A percentile compares a stretch with the other conserved stretches of the same genome.
Evolutionary conservation across 441 rosid species (phyloP).

Genomic region (Adansonia grandidieri): DNA sequence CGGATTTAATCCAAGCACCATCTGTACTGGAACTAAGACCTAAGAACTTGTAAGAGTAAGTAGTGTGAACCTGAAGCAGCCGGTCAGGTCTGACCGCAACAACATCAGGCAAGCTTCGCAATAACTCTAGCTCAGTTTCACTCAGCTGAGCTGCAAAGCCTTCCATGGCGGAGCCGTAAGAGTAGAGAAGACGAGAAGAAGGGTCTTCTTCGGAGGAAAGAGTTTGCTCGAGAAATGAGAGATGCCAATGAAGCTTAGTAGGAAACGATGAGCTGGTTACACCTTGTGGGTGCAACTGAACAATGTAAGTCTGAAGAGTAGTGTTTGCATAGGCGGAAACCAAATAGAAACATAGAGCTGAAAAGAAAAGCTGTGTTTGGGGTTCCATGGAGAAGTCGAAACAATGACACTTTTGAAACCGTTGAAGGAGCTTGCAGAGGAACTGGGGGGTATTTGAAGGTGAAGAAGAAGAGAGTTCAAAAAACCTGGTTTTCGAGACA

Average conservation of each 20-base stretch:
- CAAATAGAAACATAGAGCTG: constrained; percentile 36
- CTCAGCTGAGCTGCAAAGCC: constrained; percentile 87
- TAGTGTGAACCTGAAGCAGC: constrained; percentile 68
- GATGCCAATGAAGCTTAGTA: constrained; percentile 77
- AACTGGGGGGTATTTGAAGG: constrained; percentile 62
- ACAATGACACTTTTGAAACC: constrained; percentile 19
- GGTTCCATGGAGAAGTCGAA: constrained; percentile 45
- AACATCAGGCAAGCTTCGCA: constrained; percentile 62
- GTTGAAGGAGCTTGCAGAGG: constrained; percentile 46
- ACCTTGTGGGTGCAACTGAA: constrained; percentile 83
- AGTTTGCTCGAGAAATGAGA: constrained; percentile 62
- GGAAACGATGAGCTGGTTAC: constrained; percentile 39
- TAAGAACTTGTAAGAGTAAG: constrained; percentile 73
- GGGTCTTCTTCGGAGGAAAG: constrained; percentile 44
- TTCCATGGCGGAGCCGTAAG: constrained; percentile 80
- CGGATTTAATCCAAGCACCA: constrained; percentile 57
- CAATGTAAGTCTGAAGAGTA: constrained; percentile 64
- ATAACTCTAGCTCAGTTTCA: constrained; percentile 46
- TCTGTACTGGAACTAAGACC: constrained; percentile 45
- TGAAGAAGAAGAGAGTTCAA: constrained; percentile 41
- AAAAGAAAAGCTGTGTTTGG: constrained; percentile 35
- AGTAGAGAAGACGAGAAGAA: constrained; percentile 78
- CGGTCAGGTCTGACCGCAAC: constrained; percentile 77
- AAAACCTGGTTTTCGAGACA: constrained; percentile 35
- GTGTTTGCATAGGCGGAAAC: constrained; percentile 37